Base-by-base conservation (phyloP, 2,329 filamentous ascomycete species). In the Colletotrichum noveboracense region DNA sequence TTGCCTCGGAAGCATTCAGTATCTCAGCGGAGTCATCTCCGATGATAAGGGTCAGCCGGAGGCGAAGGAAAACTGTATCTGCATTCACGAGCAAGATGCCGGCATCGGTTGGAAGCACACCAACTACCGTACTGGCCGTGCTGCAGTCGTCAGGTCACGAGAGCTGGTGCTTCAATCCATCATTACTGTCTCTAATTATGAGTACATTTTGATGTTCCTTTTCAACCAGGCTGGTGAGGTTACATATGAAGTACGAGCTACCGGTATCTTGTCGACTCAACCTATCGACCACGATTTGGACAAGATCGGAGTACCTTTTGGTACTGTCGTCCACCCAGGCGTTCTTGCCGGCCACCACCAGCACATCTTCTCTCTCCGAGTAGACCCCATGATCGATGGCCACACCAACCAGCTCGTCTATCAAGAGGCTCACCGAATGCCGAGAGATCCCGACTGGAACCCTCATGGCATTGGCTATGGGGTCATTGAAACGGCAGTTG, bases 81-180 rank as follows among this genome's bases (percentile, higher is more conserved):
- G 93, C 79, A 84, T 94, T 5, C 93, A 94, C 79, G 93, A 94
- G 81, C 91, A 93, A 80, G 93, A 94, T 78, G 89, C 91, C 69
- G 93, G 93, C 6, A 93, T 94, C 56, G 88, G 89, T 8, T 94
- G 92, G 92, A 94, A 94, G 80, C 93, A 94, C 83, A 93, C 92
- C 7, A 94, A 94, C 84, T 93, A 90, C 85, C 87, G 92, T 6
- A 94, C 91, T 0, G 87, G 88, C 32, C 88, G 91, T 3, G 91
- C 91, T 1, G 91, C 92, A 2, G 91, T 94, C 1, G 90, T 90
- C 0, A 87, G 93, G 9, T 87, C 88, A 73, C 88, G 93, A 1
- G 90, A 93, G 78, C 87, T 94, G 4, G 91, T 94, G 1, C 82
- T 94, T 4, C 93, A 94, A 78, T 92, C 90, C 80, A 92, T 94